phyloP scores from a whole-genome alignment of 1,284 basidiomycete species.

The Termitomyces sp. region DNA sequence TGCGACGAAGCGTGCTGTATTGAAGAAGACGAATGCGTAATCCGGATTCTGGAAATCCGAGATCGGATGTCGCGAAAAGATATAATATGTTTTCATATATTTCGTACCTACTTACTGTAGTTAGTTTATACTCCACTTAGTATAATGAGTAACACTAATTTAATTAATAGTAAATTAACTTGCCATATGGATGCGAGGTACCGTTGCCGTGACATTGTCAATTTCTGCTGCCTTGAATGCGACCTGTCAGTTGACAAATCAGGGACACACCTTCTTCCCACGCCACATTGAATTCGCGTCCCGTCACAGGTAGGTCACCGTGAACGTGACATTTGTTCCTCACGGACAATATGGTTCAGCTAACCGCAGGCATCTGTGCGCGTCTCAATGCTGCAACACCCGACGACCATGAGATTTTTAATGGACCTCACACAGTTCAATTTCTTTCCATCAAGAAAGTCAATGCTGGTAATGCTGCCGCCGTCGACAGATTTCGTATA shows the following conservation, averaged over 20 bases:
- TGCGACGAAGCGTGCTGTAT: conserved; percentile 67
- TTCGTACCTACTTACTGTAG: conserved; percentile 13
- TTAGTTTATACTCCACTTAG: conserved; percentile 14
- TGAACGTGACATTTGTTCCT: conserved; percentile 12
- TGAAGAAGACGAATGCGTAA: conserved; percentile 31
- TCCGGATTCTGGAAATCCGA: not conserved
- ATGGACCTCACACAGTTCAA: conserved; percentile 66
- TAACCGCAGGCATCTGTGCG: conserved; percentile 54
- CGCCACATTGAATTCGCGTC: conserved; percentile 16
- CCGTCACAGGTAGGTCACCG: conserved; percentile 20
- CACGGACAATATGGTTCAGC: conserved; percentile 34
- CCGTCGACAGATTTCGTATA: conserved; percentile 61
- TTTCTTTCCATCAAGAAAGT: conserved; percentile 82
- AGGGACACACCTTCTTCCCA: conserved; percentile 6
- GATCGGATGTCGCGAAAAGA: conserved; percentile 1
- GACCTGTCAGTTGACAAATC: not conserved
- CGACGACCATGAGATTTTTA: conserved; percentile 47
- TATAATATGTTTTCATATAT: conserved; percentile 14
- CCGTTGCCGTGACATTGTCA: not conserved
- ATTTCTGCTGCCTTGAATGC: not conserved
- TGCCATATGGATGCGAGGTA: not conserved
- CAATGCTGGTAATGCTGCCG: conserved; percentile 33
- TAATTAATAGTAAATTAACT: conserved; percentile 10
- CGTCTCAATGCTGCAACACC: conserved; percentile 45
- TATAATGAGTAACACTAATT: conserved; percentile 5